phyloP scores from a whole-genome alignment of 495 filamentous ascomycete species.

The Margaritispora aquatica region DNA sequence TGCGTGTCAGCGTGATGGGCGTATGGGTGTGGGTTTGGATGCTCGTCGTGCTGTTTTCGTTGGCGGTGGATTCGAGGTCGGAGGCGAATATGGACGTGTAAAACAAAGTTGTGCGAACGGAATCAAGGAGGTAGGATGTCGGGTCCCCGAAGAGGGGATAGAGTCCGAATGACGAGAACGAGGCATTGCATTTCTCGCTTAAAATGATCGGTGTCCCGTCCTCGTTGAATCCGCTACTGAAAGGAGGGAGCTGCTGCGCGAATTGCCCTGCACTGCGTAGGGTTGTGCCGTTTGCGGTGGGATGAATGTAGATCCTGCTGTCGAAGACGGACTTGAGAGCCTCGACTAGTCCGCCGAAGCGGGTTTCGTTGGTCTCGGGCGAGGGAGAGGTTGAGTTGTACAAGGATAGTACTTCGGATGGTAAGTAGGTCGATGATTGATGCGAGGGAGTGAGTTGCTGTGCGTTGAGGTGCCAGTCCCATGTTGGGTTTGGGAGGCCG shows the following conservation, averaged over 20 bases:
- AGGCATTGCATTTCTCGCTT: not conserved
- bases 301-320: not conserved
- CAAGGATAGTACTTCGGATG: not conserved
- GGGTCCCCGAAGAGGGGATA: not conserved
- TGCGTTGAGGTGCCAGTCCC: not conserved
- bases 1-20: not conserved
- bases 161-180: not conserved
- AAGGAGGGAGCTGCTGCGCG: not conserved
- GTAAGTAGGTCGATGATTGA: not conserved
- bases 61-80: not conserved
- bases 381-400: not conserved
- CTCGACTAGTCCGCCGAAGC: not conserved
- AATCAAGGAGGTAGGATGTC: not conserved
- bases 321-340: not conserved
- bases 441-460: not conserved
- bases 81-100: slow-evolving; percentile 1
- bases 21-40: not conserved
- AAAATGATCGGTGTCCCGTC: not conserved
- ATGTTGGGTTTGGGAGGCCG: not conserved
- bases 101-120: not conserved
- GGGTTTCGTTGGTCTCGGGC: not conserved
- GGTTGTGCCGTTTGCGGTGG: not conserved
- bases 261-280: not conserved
- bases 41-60: not conserved
- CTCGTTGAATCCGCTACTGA: not conserved